These are phyloP conservation scores for Suhomyces coccinellae DNA, from an alignment of 1,139 yeast species.

Conservation along the genomic window DNA sequence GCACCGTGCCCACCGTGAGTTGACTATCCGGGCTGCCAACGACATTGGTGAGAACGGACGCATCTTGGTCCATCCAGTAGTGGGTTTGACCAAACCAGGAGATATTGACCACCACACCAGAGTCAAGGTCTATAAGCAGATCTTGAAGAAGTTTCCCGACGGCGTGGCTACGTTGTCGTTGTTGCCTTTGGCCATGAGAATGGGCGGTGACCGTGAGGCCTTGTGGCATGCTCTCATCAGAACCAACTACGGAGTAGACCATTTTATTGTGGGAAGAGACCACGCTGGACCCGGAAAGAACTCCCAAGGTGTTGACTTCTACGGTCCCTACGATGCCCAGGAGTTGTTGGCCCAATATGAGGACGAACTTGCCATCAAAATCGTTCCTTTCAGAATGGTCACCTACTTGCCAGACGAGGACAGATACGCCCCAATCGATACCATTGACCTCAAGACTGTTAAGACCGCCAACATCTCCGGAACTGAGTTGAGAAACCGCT, in stretches of 20 bases:
- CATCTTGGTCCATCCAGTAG: conserved; percentile 93
- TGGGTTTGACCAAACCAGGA: conserved; percentile 95
- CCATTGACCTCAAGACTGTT: conserved; percentile 70
- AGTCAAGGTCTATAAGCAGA: conserved; percentile 91
- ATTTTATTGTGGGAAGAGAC: conserved; percentile 96
- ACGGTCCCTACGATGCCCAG: conserved; percentile 97
- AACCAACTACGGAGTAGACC: conserved; percentile 95
- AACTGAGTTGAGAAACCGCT: conserved; percentile 86
- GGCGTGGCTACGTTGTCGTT: conserved; percentile 90
- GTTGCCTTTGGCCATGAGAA: conserved; percentile 95
- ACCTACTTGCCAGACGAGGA: conserved; percentile 95
- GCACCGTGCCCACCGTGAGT: conserved; percentile 97
- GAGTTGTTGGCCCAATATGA: conserved; percentile 74
- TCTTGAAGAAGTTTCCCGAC: conserved; percentile 87
- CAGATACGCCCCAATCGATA: conserved; percentile 93
- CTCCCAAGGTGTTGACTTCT: conserved; percentile 90
- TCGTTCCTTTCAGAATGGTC: conserved; percentile 96
- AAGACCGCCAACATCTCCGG: conserved; percentile 92
- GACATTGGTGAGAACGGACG: conserved; percentile 53
- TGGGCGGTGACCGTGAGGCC: conserved; percentile 99
- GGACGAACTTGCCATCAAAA: conserved; percentile 72
- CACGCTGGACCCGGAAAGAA: conserved; percentile 98
- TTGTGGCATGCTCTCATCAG: conserved; percentile 98
- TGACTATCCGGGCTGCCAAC: conserved; percentile 89
- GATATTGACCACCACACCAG: conserved; percentile 97